These are phyloP conservation scores for Fusarium incarnatum DNA, from an alignment of 2,329 filamentous ascomycete species.

Conservation along the genomic window DNA sequence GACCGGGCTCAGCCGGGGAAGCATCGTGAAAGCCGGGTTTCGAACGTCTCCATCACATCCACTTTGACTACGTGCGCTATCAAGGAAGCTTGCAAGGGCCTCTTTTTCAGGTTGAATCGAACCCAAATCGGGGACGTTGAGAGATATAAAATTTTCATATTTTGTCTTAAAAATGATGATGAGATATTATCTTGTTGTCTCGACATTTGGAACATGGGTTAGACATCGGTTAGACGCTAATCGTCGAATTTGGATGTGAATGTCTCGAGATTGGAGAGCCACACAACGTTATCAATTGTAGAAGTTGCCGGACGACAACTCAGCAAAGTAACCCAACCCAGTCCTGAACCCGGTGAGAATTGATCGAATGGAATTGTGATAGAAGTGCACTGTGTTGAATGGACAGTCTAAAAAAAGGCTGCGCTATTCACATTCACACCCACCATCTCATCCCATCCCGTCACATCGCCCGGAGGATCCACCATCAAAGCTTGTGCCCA, in stretches of 20 bases:
- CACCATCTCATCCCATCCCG: slow-evolving; percentile 20
- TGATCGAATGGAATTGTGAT: background rate
- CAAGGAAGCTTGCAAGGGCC: slow-evolving; percentile 24
- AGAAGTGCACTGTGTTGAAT: slow-evolving; percentile 15
- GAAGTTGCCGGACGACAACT: slow-evolving; percentile 22
- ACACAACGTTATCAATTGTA: slow-evolving; percentile 22
- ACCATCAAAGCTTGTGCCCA: slow-evolving; percentile 40
- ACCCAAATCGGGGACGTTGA: slow-evolving; percentile 18
- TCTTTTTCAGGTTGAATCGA: slow-evolving; percentile 21
- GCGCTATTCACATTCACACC: slow-evolving; percentile 22
- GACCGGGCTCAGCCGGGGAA: slow-evolving; percentile 22
- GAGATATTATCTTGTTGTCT: slow-evolving; percentile 1
- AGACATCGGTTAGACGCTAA: slow-evolving; percentile 14
- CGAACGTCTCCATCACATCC: slow-evolving; percentile 27
- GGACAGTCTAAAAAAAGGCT: slow-evolving; percentile 37
- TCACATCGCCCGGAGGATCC: slow-evolving; percentile 35
- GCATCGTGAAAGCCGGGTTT: slow-evolving; percentile 26
- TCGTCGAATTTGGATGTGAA: slow-evolving; percentile 3
- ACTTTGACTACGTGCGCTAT: slow-evolving; percentile 26
- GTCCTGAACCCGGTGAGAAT: slow-evolving; percentile 29
- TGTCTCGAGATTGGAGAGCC: slow-evolving; percentile 22
- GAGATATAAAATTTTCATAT: slow-evolving; percentile 13
- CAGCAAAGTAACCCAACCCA: slow-evolving; percentile 41
- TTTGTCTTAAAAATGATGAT: background rate
- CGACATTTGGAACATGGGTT: slow-evolving; percentile 14